Base-by-base conservation (phyloP, 805 yeast species). In the Tetrapisispora phaffii region DNA sequence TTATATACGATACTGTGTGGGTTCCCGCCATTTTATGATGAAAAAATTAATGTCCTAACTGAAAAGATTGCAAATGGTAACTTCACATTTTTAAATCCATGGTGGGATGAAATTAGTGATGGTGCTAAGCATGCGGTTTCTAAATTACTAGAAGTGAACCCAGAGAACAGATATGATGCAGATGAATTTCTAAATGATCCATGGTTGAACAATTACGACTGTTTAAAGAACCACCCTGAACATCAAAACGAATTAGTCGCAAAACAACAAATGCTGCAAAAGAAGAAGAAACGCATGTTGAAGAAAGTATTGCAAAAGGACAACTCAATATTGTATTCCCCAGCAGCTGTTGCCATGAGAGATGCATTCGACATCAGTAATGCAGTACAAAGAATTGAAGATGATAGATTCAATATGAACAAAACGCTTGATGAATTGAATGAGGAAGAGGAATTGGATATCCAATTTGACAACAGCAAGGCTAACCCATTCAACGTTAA, bases 21-120 rank as follows among this genome's bases (percentile, higher is more conserved):
- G 3, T 93, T 93, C 67, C 98, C 98, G 1, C 98, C 98, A 5
- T 93, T 93, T 60, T 93, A 88, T 64, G 90, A 85, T 53, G 75
- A 71, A 42, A 69, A 68, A 49, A 84, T 80, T 49, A 81, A 82
- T 55, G 72, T 79, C 3, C 67, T 85, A 39, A 79, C 88, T 4
- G 72, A 73, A 44, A 85, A 84, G 59, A 85, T 83, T 28, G 70
- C 83, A 12, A 71, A 70, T 39, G 94, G 93, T 31, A 80, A 83
- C 46, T 85, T 74, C 62, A 75, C 77, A n/a, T 85, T 83, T 59
- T 67, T 85, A 44, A 67, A 75, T 47, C 95, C 95, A 1, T 85
- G 95, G 95, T 85, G 93, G 86, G 93, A 84, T 63, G 94, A 85
- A 59, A 81, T 85, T 31, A 73, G 82, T 42, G 64, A 60, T 34